phyloP scores from a whole-genome alignment of 2,329 filamentous ascomycete species.

The Xylariaceae sp. region DNA sequence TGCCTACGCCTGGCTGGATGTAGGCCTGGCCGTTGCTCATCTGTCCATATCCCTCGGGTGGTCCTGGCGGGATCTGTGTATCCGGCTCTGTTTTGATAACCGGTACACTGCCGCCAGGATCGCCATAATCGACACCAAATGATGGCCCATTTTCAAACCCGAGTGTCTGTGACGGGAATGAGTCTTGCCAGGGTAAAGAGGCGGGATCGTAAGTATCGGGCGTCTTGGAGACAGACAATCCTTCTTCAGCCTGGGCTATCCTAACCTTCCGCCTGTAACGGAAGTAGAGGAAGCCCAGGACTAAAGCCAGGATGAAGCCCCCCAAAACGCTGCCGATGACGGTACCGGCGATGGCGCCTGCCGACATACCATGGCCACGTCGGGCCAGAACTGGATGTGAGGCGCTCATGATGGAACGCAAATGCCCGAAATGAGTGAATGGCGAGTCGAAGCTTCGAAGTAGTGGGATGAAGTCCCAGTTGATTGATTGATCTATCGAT shows the following conservation, averaged over 20 bases:
- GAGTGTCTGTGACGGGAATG: constrained; percentile 15
- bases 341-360: constrained; percentile 31
- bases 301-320: constrained; percentile 27
- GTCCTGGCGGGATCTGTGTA: constrained; percentile 17
- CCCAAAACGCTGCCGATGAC: constrained; percentile 32
- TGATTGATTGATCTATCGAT: not conserved
- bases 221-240: constrained; percentile 19
- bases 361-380: constrained; percentile 25
- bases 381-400: constrained; percentile 21
- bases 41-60: constrained; percentile 21
- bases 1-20: constrained; percentile 15
- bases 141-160: constrained; percentile 11
- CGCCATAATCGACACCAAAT: constrained; percentile 21
- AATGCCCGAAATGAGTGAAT: constrained; percentile 3
- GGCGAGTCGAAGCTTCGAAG: constrained; percentile 3
- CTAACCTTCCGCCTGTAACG: constrained; percentile 27
- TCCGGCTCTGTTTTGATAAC: constrained; percentile 2
- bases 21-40: constrained; percentile 20
- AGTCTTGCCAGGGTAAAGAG: constrained; percentile 19
- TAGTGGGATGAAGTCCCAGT: not conserved
- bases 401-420: constrained; percentile 11
- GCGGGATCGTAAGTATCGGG: constrained; percentile 12
- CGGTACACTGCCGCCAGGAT: constrained; percentile 16
- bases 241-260: constrained; percentile 23
- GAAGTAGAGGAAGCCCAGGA: constrained; percentile 33